These are phyloP conservation scores for Solanum bulbocastanum DNA, from an alignment of 257 asterid genomes.

Conservation along the genomic window DNA sequence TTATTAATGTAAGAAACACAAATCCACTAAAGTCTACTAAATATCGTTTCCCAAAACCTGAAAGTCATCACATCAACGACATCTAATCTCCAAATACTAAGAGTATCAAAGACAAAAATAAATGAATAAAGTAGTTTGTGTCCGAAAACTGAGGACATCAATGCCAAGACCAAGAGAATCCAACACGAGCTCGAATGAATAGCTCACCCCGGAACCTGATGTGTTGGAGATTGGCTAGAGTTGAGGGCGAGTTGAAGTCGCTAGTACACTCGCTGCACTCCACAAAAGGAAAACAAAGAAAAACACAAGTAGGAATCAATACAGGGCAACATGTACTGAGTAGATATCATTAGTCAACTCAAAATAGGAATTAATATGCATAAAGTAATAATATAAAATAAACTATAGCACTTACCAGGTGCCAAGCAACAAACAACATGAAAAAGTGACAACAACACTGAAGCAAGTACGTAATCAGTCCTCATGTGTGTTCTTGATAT, in stretches of 20 bases:
- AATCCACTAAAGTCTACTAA: neutral
- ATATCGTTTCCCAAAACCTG: neutral
- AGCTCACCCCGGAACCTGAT: neutral
- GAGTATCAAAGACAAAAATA: neutral
- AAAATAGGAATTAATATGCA: no score
- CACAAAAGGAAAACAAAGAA: neutral
- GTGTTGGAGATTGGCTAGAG: neutral
- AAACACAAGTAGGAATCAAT: neutral
- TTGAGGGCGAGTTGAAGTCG: neutral
- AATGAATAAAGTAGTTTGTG: neutral
- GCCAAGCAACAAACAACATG: neutral
- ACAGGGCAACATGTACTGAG: neutral
- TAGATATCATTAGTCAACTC: neutral
- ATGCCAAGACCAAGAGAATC: neutral
- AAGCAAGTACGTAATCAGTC: neutral
- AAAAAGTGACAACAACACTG: neutral
- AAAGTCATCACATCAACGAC: neutral
- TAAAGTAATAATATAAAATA: neutral
- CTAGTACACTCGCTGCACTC: neutral
- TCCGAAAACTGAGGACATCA: neutral
- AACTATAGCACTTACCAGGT: neutral
- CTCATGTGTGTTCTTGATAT: neutral
- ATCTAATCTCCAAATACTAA: neutral
- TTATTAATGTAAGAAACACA: neutral
- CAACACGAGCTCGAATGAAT: neutral